These are phyloP conservation scores for Trichoderma erinaceum DNA, from an alignment of 495 filamentous ascomycete genomes.

Conservation along the genomic window DNA sequence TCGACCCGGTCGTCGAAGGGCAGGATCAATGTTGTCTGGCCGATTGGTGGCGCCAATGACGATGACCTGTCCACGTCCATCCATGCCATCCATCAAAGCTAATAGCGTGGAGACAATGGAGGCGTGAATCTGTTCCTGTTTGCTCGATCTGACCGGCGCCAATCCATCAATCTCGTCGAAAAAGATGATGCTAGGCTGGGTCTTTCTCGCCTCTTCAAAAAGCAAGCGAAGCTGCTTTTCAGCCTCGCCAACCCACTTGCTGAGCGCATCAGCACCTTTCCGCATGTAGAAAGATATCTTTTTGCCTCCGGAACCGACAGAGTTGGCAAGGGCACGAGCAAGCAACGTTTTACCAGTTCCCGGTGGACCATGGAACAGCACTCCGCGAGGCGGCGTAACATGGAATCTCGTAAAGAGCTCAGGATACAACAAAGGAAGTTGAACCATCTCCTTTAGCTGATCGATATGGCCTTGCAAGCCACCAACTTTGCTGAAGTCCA, in stretches of 20 bases:
- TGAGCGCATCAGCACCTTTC: slow-evolving; percentile 92
- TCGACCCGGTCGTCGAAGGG: slow-evolving; percentile 84
- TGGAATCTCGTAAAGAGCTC: slow-evolving; percentile 91
- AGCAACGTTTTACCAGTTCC: slow-evolving; percentile 96
- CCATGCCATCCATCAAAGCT: slow-evolving; percentile 98
- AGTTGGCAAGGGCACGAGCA: slow-evolving; percentile 82
- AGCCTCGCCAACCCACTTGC: slow-evolving; percentile 98
- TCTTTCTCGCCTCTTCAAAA: slow-evolving; percentile 92
- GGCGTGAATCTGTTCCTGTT: slow-evolving; percentile 96
- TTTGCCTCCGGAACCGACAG: slow-evolving; percentile 65
- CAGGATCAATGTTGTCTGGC: slow-evolving; percentile 93
- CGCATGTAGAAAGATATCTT: slow-evolving; percentile 99
- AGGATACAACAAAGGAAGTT: slow-evolving; percentile 85
- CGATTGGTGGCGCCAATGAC: slow-evolving; percentile 98
- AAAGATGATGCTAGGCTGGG: slow-evolving; percentile 97
- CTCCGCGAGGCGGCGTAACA: slow-evolving; percentile 87
- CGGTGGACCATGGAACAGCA: slow-evolving; percentile 93
- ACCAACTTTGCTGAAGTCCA: slow-evolving; percentile 89
- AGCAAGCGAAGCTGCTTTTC: slow-evolving; percentile 87
- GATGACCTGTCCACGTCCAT: slow-evolving; percentile 93
- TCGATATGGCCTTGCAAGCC: slow-evolving; percentile 88
- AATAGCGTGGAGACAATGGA: slow-evolving; percentile 94
- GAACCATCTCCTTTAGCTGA: slow-evolving; percentile 96
- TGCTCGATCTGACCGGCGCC: slow-evolving; percentile 90
- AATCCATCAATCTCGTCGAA: slow-evolving; percentile 98